A percentile compares a stretch with the other conserved stretches of the same genome.
Evolutionary conservation across 2,329 filamentous ascomycete genomes (phyloP).

Genomic region (Rasamsonia emersonii): DNA sequence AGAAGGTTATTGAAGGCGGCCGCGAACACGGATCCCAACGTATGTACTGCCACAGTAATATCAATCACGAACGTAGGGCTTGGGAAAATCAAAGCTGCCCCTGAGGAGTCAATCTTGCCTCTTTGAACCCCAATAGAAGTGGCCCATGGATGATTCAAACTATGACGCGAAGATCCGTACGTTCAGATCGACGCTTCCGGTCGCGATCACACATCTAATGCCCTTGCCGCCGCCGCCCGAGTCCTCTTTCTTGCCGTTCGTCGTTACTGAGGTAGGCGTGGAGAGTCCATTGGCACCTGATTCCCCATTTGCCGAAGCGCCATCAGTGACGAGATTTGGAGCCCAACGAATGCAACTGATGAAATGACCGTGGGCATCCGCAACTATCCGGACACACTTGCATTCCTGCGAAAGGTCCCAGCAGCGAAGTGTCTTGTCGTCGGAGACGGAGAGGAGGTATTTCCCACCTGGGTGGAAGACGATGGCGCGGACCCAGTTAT

Average conservation of each 20-base stretch:
- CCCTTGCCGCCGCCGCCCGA: conserved; percentile 44
- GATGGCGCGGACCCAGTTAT: conserved; percentile 84
- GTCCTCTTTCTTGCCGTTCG: conserved; percentile 45
- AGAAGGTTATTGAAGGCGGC: too few relatives aligned
- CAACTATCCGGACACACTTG: conserved; percentile 75
- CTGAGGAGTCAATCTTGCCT: too few relatives aligned
- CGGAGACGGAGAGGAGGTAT: conserved; percentile 74
- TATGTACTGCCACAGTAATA: too few relatives aligned
- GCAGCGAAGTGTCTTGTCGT: conserved; percentile 87
- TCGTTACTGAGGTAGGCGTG: conserved; percentile 1
- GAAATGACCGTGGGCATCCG: conserved; percentile 73
- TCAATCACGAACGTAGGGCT: too few relatives aligned
- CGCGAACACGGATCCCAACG: too few relatives aligned
- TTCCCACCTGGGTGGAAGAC: conserved; percentile 89
- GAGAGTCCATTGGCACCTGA: conserved; percentile 1
- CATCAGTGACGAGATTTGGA: conserved; percentile 61
- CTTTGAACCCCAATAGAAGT: too few relatives aligned
- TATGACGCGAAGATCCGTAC: conserved; percentile 78
- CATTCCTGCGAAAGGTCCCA: conserved; percentile 91
- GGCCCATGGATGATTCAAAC: too few relatives aligned
- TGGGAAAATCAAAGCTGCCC: too few relatives aligned
- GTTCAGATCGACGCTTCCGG: conserved; percentile 73
- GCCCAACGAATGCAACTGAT: conserved; percentile 84
- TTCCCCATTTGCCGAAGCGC: conserved; percentile 11
- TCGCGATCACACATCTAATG: conserved; percentile 79